Conservation (phyloP, 169 alveolate genomes). For the Plasmodium gaboni region DNA sequence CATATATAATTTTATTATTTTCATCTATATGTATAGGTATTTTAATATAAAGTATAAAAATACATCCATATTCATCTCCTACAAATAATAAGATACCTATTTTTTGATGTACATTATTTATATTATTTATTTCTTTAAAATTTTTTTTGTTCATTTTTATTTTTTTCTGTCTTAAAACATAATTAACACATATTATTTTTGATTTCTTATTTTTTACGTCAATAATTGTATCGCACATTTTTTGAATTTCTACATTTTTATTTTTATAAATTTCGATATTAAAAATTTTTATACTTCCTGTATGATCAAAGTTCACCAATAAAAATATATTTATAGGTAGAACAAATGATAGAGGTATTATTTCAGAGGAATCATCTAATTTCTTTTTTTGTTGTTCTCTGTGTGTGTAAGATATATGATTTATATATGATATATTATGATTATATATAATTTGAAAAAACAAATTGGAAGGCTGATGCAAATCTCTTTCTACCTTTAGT, state of each 20-base stretch:
- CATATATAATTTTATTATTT: conserved; percentile 1
- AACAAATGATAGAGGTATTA: too few species aligned
- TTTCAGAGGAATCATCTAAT: neutral
- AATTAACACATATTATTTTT: conserved; percentile 46
- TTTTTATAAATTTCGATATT: neutral
- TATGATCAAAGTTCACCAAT: conserved; percentile 26
- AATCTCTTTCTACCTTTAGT: neutral
- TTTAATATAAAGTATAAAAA: conserved; percentile 46
- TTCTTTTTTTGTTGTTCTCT: neutral
- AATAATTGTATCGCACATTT: conserved; percentile 28
- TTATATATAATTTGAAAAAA: conserved; percentile 41
- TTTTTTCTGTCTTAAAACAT: conserved; percentile 35
- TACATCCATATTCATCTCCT: conserved; percentile 76
- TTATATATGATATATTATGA: conserved; percentile 3
- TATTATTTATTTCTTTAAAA: neutral
- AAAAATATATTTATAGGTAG: neutral
- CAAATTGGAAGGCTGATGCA: neutral
- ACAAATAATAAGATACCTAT: conserved; percentile 30
- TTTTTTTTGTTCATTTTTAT: too few species aligned
- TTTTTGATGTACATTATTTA: neutral
- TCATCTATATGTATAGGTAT: conserved; percentile 30
- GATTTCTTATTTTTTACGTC: conserved; percentile 74
- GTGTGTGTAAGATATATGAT: neutral
- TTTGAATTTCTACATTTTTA: neutral
- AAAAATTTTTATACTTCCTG: conserved; percentile 42